A percentile compares a stretch with the other conserved stretches of the same genome.
Conservation (phyloP, 1,139 yeast species). For the Suhomyces chickasaworum region DNA sequence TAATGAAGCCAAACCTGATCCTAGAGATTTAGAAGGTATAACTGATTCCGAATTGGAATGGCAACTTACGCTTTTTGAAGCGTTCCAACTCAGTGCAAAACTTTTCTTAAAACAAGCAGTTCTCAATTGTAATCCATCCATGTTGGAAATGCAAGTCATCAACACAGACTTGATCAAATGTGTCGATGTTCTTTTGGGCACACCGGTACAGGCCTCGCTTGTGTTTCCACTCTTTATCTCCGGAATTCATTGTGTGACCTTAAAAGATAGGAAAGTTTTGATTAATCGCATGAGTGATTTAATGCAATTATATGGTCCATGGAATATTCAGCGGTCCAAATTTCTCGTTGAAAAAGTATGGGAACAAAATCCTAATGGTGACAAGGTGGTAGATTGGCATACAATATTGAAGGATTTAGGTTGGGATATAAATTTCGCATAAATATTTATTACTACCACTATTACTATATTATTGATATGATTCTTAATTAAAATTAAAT, state of each 20-base stretch:
- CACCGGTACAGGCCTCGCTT: conserved; percentile 69
- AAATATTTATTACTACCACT: too few relatives aligned
- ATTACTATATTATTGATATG: too few relatives aligned
- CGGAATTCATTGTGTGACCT: conserved; percentile 64
- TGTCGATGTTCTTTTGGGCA: conserved; percentile 62
- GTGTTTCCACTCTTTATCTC: conserved; percentile 79
- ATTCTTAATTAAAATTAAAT: too few relatives aligned
- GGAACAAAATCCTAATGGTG: conserved; percentile 42
- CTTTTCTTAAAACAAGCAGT: conserved; percentile 69
- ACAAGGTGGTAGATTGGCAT: conserved; percentile 61
- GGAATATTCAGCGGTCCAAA: conserved; percentile 64
- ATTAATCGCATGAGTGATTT: conserved; percentile 54
- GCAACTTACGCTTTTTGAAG: conserved; percentile 71
- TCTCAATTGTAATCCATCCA: conserved; percentile 59
- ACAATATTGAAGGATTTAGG: conserved; percentile 63
- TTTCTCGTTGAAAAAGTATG: conserved; percentile 58
- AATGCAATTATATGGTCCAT: conserved; percentile 63
- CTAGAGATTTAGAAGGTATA: conserved; percentile 49
- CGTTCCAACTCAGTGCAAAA: conserved; percentile 70
- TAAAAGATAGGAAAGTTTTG: conserved; percentile 54
- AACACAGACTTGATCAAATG: conserved; percentile 57
- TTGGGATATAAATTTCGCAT: conserved; percentile 79
- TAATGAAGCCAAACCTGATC: conserved; percentile 56
- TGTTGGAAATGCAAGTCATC: conserved; percentile 64
- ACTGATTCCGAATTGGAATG: conserved; percentile 59